Evolutionary conservation across 1,284 basidiomycete genomes (phyloP).

Genomic region (Thecaphora frezii): DNA sequence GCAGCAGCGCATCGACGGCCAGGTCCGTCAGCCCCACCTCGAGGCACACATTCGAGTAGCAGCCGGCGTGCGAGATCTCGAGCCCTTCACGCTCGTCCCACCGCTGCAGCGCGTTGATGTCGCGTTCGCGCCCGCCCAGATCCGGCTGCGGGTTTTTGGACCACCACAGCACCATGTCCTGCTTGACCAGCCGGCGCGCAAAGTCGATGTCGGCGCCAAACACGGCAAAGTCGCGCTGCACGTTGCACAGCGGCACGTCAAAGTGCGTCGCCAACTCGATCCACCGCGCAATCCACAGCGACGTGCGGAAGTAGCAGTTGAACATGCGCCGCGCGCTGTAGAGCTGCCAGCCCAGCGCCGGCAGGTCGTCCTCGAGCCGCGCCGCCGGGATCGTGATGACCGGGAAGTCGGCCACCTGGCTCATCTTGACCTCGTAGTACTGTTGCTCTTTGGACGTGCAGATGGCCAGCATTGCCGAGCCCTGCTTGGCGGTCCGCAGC

Average conservation of each 20-base stretch:
- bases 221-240: conserved; percentile 85
- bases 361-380: conserved; percentile 68
- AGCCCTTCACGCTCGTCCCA: conserved; percentile 68
- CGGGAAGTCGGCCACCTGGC: conserved; percentile 76
- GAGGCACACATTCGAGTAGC: conserved; percentile 89
- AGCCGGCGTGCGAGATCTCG: conserved; percentile 84
- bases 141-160: conserved; percentile 77
- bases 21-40: conserved; percentile 88
- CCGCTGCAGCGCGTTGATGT: conserved; percentile 65
- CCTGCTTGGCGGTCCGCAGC: conserved; percentile 68
- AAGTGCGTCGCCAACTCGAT: conserved; percentile 84
- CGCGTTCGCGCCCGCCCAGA: conserved; percentile 88
- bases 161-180: conserved; percentile 97
- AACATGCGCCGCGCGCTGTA: conserved; percentile 71
- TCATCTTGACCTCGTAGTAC: conserved; percentile 78
- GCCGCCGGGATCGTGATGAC: conserved; percentile 81
- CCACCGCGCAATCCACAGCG: conserved; percentile 78
- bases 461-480: conserved; percentile 73
- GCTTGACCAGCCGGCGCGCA: conserved; percentile 77
- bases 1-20: conserved; percentile 89
- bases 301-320: conserved; percentile 76
- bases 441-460: conserved; percentile 81
- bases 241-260: conserved; percentile 84
- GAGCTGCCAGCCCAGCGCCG: conserved; percentile 64
- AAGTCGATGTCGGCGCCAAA: conserved; percentile 88